Conservation (phyloP, 352 stramenopile genomes). For the Bremia lactucae region DNA sequence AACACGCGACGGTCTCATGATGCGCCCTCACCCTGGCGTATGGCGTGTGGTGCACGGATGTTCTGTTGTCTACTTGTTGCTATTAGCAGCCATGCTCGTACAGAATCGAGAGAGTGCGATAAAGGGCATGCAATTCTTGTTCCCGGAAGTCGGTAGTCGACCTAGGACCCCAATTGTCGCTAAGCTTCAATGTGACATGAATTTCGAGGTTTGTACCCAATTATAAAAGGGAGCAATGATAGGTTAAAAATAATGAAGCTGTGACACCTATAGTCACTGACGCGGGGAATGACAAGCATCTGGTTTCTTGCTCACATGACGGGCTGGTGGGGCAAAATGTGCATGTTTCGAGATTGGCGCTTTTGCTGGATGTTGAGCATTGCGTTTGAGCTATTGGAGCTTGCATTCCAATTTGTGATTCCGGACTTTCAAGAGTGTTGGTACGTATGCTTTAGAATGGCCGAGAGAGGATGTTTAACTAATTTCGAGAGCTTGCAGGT, state of each 20-base stretch:
- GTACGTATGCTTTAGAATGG: slow-evolving; percentile 15
- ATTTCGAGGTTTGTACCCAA: slow-evolving; percentile 20
- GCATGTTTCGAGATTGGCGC: slow-evolving; percentile 90
- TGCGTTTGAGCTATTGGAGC: slow-evolving; percentile 86
- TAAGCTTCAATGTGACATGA: slow-evolving; percentile 57
- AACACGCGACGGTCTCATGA: slow-evolving; percentile 66
- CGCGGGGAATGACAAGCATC: slow-evolving; percentile 64
- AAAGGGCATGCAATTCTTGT: slow-evolving; percentile 56
- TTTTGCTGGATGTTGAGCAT: slow-evolving; percentile 87
- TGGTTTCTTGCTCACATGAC: slow-evolving; percentile 82
- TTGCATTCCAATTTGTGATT: slow-evolving; percentile 84
- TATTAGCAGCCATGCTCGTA: slow-evolving; percentile 55
- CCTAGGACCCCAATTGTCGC: slow-evolving; percentile 19
- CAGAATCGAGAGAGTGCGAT: slow-evolving; percentile 59
- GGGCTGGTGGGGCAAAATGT: slow-evolving; percentile 89
- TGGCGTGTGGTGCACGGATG: slow-evolving; percentile 75
- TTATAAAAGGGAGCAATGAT: neutral
- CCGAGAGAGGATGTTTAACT: neutral
- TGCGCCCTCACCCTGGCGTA: slow-evolving; percentile 62
- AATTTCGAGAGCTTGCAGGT: slow-evolving; percentile 19
- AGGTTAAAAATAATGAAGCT: neutral
- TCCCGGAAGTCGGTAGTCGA: slow-evolving; percentile 51
- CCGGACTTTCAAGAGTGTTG: slow-evolving; percentile 92
- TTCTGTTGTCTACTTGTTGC: slow-evolving; percentile 65
- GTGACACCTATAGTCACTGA: slow-evolving; percentile 30